These are phyloP conservation scores for Colletotrichum melonis DNA, from an alignment of 2,329 filamentous ascomycete genomes.

Conservation along the genomic window DNA sequence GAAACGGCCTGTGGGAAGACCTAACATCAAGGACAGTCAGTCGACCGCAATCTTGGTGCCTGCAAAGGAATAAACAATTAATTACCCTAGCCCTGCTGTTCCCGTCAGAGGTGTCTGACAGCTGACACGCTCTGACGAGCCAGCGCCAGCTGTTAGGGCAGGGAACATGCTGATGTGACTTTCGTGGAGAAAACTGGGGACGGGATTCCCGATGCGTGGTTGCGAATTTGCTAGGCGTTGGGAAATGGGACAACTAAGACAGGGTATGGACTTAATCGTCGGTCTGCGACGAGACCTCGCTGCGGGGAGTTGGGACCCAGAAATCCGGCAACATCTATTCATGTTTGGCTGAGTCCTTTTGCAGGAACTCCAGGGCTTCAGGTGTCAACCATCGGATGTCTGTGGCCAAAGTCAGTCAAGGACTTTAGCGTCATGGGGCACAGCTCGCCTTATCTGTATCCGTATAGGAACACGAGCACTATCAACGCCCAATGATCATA, in stretches of 20 bases:
- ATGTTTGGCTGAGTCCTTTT: neutral
- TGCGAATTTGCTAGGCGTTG: conserved; percentile 5
- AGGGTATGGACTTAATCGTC: neutral
- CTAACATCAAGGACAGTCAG: neutral
- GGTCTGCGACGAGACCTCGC: conserved; percentile 1
- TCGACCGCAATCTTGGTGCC: neutral
- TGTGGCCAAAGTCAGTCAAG: neutral
- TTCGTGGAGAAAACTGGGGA: conserved; percentile 1
- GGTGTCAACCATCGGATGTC: conserved; percentile 1
- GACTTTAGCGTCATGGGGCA: neutral
- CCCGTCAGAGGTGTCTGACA: conserved; percentile 5
- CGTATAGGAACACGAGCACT: neutral
- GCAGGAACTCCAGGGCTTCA: neutral
- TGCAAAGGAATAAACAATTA: neutral
- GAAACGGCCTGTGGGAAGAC: neutral
- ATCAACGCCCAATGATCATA: neutral
- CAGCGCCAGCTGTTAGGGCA: neutral
- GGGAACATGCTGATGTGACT: conserved; percentile 6
- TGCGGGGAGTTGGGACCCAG: neutral
- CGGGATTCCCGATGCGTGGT: conserved; percentile 5
- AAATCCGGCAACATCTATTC: neutral
- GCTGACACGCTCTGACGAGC: neutral
- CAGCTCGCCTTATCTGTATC: neutral
- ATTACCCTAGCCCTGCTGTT: conserved; percentile 4
- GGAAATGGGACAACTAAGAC: neutral